Percentiles rank a stretch among this genome's conserved stretches.
phyloP scores from a whole-genome alignment of 306 rosid genomes.

The Astragalus membranaceus region DNA sequence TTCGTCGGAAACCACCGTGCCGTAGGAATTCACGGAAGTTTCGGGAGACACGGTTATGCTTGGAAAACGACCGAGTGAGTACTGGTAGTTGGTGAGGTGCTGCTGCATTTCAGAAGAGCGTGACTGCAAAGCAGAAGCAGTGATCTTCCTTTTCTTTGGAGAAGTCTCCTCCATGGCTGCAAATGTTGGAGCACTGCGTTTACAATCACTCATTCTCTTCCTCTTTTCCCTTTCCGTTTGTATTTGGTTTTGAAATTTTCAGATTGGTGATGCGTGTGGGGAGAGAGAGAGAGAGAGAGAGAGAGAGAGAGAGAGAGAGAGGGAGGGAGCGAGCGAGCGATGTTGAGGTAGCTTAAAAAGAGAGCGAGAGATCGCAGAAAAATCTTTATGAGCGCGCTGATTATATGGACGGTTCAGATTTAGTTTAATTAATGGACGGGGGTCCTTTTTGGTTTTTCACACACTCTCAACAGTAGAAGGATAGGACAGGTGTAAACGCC shows the following conservation, averaged over 20 bases:
- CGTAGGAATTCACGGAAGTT: conserved; percentile 17
- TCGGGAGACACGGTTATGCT: conserved; percentile 13
- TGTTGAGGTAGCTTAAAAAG: conserved; percentile 19
- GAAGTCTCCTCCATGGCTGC: conserved; percentile 32
- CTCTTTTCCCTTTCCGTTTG: background rate
- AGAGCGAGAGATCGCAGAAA: conserved; percentile 20
- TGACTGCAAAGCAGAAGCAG: background rate
- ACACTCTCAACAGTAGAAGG: background rate
- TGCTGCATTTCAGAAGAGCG: background rate
- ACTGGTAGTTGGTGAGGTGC: background rate
- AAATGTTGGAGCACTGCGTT: conserved; percentile 39
- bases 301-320: conserved; percentile 20
- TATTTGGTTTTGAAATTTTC: conserved; percentile 16
- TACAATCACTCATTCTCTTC: conserved; percentile 32
- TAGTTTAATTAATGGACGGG: background rate
- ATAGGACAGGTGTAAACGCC: no score
- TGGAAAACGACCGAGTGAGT: background rate
- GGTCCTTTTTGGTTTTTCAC: conserved; percentile 18
- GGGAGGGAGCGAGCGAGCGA: background rate
- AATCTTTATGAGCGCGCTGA: conserved; percentile 29
- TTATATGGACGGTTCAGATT: conserved; percentile 46
- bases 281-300: background rate
- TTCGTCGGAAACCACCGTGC: conserved; percentile 10
- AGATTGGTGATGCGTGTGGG: background rate
- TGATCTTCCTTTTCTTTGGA: conserved; percentile 42